These are phyloP conservation scores for Discostella stelligeroides DNA, from an alignment of 108 stramenopile genomes.

Conservation along the genomic window DNA sequence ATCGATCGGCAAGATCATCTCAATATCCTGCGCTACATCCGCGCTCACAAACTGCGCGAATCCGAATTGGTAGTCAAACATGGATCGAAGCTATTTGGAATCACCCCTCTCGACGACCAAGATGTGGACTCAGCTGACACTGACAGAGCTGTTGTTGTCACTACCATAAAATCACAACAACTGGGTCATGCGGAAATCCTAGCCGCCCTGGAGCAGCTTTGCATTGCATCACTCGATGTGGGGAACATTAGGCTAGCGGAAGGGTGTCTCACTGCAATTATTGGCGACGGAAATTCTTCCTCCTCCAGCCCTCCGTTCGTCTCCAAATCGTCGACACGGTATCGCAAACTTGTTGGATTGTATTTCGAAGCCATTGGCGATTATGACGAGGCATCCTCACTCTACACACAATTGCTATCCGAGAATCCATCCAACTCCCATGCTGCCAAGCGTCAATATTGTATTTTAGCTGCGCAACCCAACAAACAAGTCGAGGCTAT, in stretches of 20 bases:
- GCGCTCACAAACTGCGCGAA: constrained; percentile 75
- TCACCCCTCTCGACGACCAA: constrained; percentile 11
- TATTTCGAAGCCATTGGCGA: constrained; percentile 72
- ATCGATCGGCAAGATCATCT: constrained; percentile 66
- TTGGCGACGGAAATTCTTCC: too few relatives aligned
- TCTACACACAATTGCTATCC: constrained; percentile 70
- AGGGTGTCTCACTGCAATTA: constrained; percentile 44
- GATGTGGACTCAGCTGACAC: background rate
- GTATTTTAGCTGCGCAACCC: constrained; percentile 57
- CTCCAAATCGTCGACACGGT: constrained; percentile 55
- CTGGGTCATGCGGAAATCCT: constrained; percentile 55
- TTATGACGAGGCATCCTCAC: constrained; percentile 48
- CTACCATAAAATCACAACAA: background rate
- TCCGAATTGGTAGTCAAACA: constrained; percentile 61
- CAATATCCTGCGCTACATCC: constrained; percentile 73
- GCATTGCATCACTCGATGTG: constrained; percentile 64
- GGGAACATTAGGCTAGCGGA: constrained; percentile 55
- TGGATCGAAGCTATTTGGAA: constrained; percentile 59
- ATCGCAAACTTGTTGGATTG: constrained; percentile 69
- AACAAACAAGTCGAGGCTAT: constrained; percentile 18
- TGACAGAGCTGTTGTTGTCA: too few relatives aligned
- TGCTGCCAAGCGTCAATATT: constrained; percentile 81
- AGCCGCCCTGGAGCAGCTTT: constrained; percentile 74
- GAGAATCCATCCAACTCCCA: constrained; percentile 81
- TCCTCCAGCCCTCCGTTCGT: too few relatives aligned